Percentiles rank a stretch among this genome's conserved stretches.
These are phyloP conservation scores for Coniochaeta ligniaria DNA, from an alignment of 2,329 filamentous ascomycete genomes.

Conservation along the genomic window DNA sequence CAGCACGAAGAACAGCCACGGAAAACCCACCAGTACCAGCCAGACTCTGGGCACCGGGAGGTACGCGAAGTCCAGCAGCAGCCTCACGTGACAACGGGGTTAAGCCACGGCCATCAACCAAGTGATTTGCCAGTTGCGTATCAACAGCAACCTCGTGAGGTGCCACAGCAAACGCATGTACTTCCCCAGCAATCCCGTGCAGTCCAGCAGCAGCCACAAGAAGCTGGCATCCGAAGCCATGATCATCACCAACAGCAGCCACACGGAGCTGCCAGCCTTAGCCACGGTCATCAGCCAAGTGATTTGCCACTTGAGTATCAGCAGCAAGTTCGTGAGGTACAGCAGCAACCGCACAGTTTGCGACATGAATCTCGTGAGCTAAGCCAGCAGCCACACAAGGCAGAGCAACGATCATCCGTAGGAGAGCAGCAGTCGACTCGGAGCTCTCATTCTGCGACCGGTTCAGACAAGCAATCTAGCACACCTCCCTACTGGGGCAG, in stretches of 20 bases:
- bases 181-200: not conserved
- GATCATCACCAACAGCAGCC: not conserved
- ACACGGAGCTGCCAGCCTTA: not conserved
- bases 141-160: not conserved
- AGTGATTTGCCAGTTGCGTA: not conserved
- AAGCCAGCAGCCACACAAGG: not conserved
- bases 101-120: not conserved
- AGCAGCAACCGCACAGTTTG: not conserved
- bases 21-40: not conserved
- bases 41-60: not conserved
- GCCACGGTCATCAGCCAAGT: not conserved
- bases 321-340: not conserved
- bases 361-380: not conserved
- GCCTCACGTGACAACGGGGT: not conserved
- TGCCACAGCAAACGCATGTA: not conserved
- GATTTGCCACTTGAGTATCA: not conserved
- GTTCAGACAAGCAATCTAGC: not conserved
- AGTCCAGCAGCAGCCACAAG: not conserved
- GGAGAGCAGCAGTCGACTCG: not conserved
- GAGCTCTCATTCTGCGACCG: not conserved
- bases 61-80: not conserved
- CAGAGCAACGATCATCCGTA: not conserved
- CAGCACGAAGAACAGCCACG: not conserved
- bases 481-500: conserved; percentile 13
- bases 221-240: not conserved